Conservation (phyloP, 1,284 basidiomycete genomes). For the Volvariella surrecta region DNA sequence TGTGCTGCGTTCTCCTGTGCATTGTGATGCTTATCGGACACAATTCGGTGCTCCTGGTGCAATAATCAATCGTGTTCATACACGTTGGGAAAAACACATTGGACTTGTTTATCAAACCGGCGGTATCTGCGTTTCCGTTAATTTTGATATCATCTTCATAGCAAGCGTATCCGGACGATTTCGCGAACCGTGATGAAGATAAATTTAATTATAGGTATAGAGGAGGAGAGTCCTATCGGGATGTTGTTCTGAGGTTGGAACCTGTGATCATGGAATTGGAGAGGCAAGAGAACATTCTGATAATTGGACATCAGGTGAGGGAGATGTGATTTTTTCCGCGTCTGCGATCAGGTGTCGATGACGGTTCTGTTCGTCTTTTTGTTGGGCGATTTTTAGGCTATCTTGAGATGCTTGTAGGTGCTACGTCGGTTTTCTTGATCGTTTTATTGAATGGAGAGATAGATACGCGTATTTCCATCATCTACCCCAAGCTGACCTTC, state of each 20-base stretch:
- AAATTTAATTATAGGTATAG: constrained; percentile 99
- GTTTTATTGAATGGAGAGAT: constrained; percentile 8
- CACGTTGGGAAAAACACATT: too few species aligned
- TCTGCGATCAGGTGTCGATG: constrained; percentile 62
- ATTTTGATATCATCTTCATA: constrained; percentile 24
- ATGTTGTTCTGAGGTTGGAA: constrained; percentile 93
- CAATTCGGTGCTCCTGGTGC: too few species aligned
- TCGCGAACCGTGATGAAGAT: constrained; percentile 97
- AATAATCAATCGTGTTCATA: too few species aligned
- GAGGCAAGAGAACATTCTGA: constrained; percentile 93
- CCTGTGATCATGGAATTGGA: constrained; percentile 99
- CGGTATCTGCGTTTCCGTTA: constrained; percentile 3
- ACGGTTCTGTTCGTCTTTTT: constrained; percentile 65
- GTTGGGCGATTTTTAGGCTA: too few species aligned
- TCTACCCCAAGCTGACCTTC: constrained; percentile 86
- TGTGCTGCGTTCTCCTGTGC: too few species aligned
- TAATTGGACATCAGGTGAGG: constrained; percentile 88
- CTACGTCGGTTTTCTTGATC: constrained; percentile 2
- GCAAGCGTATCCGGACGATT: constrained; percentile 96
- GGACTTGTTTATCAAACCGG: too few species aligned
- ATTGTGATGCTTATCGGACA: too few species aligned
- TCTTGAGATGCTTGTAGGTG: not conserved
- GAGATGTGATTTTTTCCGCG: not conserved
- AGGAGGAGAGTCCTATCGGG: constrained; percentile 92
- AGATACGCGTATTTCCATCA: constrained; percentile 96